A percentile compares a stretch with the other conserved stretches of the same genome.
Conservation (phyloP, 495 filamentous ascomycete species). For the Pyrenula massariospora region DNA sequence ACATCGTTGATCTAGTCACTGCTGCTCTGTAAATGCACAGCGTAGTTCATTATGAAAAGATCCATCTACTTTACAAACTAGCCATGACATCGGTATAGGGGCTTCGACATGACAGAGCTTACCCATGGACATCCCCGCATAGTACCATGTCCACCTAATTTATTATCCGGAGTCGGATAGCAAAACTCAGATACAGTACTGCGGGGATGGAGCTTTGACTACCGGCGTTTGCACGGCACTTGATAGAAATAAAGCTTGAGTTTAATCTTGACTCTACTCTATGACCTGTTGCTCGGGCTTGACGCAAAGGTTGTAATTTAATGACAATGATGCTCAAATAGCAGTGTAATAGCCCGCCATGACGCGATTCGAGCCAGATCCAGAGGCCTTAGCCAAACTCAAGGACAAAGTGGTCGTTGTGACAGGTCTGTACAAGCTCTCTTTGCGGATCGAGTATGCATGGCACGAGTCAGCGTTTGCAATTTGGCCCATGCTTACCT, state of each 20-base stretch:
- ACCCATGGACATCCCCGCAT: too few relatives aligned
- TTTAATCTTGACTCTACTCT: background rate
- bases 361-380: conserved; percentile 9
- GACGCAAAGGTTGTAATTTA: conserved; percentile 2
- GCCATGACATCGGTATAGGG: too few relatives aligned
- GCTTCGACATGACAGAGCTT: too few relatives aligned
- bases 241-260: background rate
- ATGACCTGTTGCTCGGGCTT: background rate
- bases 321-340: too few relatives aligned
- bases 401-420: conserved; percentile 35
- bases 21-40: too few relatives aligned
- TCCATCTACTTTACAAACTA: too few relatives aligned
- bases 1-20: too few relatives aligned
- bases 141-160: too few relatives aligned
- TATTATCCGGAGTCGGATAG: background rate
- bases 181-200: background rate
- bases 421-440: conserved; percentile 24
- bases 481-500: background rate
- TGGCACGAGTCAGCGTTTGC: too few relatives aligned
- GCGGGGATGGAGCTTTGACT: background rate
- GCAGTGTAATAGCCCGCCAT: too few relatives aligned
- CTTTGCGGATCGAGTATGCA: background rate
- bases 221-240: background rate
- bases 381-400: conserved; percentile 18
- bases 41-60: too few relatives aligned